Evolutionary conservation across 768 basidiomycete genomes (phyloP), one percentile per base, ranked within the genome.

Genomic region (Suillus paluster): DNA sequence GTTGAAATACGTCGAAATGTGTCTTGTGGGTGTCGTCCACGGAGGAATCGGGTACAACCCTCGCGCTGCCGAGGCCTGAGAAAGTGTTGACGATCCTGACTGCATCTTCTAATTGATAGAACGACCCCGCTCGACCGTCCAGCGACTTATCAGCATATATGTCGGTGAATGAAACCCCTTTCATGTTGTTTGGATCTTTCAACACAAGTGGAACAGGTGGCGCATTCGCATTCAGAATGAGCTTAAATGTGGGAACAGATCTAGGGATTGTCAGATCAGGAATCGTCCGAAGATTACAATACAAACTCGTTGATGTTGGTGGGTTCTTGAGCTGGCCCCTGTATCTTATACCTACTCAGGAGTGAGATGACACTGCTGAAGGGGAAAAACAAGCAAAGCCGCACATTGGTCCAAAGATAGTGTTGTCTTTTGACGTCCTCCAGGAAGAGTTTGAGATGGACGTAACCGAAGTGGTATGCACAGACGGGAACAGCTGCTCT

Each of bases 331-430:
- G 17, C 6, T 17, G 54, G 54, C 39, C 41, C 39, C 41, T 44
- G 60, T 59, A 57, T 2, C 23, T 42, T 59, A 34, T 38, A 42
- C 56, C 55, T 41, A 23, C 60, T n/a, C 27, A 30, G 27, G n/a
- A 14, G 60, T 57, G 44, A 61, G 55, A 38, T 15, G 23, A 7
- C 7, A 42, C n/a, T 10, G 30, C 10, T n/a, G 41, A 34, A 14
- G 53, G 1, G n/a, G n/a, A 27, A 46, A 33, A 36, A 54, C 5
- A 42, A 52, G 23, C 30, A 42, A 48, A 55, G 61, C 77, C 87
- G 66, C 59, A 88, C 88, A 88, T 70, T 57, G 86, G 85, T 23
- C 86, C 87, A 66, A 90, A 90, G 30, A 90, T 89, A 1, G 88
- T 89, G 17, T 55, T 39, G 25, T 39, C 54, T 55, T 55, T 39